Base-by-base conservation (phyloP, 1,284 basidiomycete genomes). In the Caloboletus inedulis region DNA sequence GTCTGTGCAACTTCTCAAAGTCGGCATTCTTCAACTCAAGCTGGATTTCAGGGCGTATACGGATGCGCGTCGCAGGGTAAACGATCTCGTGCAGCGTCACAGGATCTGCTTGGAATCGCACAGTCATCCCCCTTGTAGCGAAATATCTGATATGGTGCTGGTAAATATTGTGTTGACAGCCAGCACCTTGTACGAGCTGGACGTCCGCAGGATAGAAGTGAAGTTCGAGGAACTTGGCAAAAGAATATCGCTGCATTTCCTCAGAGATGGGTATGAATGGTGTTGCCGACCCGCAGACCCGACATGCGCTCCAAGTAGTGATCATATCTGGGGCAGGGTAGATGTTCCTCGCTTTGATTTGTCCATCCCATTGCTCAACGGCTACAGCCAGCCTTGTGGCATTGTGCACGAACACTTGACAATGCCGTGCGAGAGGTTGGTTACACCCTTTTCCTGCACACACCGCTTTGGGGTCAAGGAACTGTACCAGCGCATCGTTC, bases 61-160 rank as follows among this genome's bases (percentile, higher is more conserved):
- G 84, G 51, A 98, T 86, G 33, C 83, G 84, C 68, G 91, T 85
- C 2, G 92, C 87, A n/a, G 97, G 97, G 58, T 94, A 89, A 12
- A 92, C 79, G 29, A 98, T 79, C 67, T 99, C 95, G 61, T 91
- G 89, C 25, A 96, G 72, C 16, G 81, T 76, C 53, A 98, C 82
- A 2, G 84, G 80, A 62, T 98, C 93, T 13, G 93, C 81, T 65
- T 95, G 91, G 65, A 99, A 94, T 14, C 91, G 87, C 29, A 99
- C 84, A 3, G 93, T 94, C 84, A 90, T 87, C 2, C 86, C 85
- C 58, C 81, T 82, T 36, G 78, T 82, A 16, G 91, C 89, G 70
- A 98, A 98, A 71, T 93, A 98, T 39, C 97, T 87, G 54, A 94
- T 85, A 62, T 98, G 94, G 63, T 98, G 87, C 55, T 88, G 83